These are phyloP conservation scores for Coemansia sp. DNA, from an alignment of 192 early-diverging fungal species.

Conservation along the genomic window DNA sequence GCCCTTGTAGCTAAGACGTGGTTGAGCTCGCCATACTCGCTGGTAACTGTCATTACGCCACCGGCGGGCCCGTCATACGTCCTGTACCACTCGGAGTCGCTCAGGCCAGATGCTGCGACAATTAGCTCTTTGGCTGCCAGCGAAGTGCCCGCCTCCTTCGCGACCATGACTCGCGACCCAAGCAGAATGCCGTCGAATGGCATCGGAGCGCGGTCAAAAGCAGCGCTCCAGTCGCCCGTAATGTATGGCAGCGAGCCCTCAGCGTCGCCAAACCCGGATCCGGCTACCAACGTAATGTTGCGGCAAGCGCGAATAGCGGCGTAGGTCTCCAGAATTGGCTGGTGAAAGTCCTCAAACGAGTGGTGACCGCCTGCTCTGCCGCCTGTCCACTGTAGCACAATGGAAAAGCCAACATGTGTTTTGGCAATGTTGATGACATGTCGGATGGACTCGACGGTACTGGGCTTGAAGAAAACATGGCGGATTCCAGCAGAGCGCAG, in stretches of 20 bases:
- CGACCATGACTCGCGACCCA: slow-evolving; percentile 96
- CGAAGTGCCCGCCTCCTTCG: slow-evolving; percentile 81
- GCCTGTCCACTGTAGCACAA: slow-evolving; percentile 96
- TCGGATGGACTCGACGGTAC: slow-evolving; percentile 73
- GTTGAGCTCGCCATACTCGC: slow-evolving; percentile 91
- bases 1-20: slow-evolving; percentile 89
- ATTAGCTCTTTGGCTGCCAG: slow-evolving; percentile 83
- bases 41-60: slow-evolving; percentile 81
- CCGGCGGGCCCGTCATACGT: slow-evolving; percentile 76
- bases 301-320: slow-evolving; percentile 63
- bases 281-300: slow-evolving; percentile 86
- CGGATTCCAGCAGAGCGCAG: slow-evolving; percentile 74
- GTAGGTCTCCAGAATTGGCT: slow-evolving; percentile 76
- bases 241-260: slow-evolving; percentile 86
- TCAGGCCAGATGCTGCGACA: slow-evolving; percentile 75
- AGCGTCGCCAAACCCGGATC: slow-evolving; percentile 88
- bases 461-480: slow-evolving; percentile 84
- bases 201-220: slow-evolving; percentile 85
- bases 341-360: slow-evolving; percentile 94
- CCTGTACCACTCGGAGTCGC: slow-evolving; percentile 78
- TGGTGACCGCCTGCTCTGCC: slow-evolving; percentile 95
- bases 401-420: slow-evolving; percentile 75
- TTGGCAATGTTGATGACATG: slow-evolving; percentile 82
- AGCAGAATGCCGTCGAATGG: slow-evolving; percentile 93
- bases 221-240: slow-evolving; percentile 86